Evolutionary conservation across 2,329 filamentous ascomycete genomes (phyloP), one percentile per base, ranked within the genome.

Genomic region (Whalleya microplaca): DNA sequence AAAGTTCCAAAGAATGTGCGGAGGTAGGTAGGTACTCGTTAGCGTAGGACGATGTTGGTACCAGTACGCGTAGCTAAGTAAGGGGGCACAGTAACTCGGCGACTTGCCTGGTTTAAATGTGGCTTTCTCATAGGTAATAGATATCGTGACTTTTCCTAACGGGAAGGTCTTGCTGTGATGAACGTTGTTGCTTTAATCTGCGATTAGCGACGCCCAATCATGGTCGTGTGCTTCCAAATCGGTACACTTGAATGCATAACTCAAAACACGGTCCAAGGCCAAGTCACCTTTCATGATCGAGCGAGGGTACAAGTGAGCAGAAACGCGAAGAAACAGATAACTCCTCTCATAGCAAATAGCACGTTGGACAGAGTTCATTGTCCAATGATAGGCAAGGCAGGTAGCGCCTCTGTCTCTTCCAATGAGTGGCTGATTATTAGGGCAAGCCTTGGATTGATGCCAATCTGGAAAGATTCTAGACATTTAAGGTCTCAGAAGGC

Each of bases 401-500:
- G 55, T 59, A 45, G 54, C 27, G 51, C 44, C 45, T 41, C 45
- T 43, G 53, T 56, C 46, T 48, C 44, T 47, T 53, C 40, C 21
- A 44, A 21, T n/a, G 32, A 51, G 9, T n/a, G n/a, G 42, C 40
- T 23, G 49, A 48, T 58, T 21, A 66, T 59, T 64, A 59, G 60
- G 45, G 52, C 49, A 21, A 51, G 41, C 20, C 41, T 46, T 18
- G 55, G 45, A 37, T 49, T 45, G 49, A 58, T 45, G 63, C 62
- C 57, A 61, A 66, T 64, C 63, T 68, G 49, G 67, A 69, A 67
- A 46, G 59, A 60, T 68, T 66, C 66, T 64, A 63, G 62, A 64
- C 62, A 66, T 23, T 48, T 51, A 20, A 14, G 52, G 61, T 62
- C 62, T 65, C 58, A 62, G 56, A 59, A 43, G 48, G 49, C 49